Percentiles rank a stretch among this genome's conserved stretches.
Conservation (phyloP, 768 basidiomycete species). For the Amanita polypyramis region DNA sequence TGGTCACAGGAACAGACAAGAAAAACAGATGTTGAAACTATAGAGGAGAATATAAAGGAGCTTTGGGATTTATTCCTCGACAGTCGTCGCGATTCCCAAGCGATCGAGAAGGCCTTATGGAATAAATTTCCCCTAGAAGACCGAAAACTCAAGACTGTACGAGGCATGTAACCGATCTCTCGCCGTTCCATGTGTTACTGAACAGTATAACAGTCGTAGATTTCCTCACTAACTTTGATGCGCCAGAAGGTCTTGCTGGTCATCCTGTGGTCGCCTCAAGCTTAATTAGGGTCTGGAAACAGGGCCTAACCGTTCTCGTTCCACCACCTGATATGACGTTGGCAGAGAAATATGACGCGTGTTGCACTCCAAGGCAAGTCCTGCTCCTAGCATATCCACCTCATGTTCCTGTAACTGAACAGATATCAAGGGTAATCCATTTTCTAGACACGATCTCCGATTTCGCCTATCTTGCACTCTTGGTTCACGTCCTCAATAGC, state of each 20-base stretch:
- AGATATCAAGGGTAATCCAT: conserved; percentile 29
- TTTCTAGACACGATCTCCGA: conserved; percentile 27
- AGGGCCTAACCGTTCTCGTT: conserved; percentile 11
- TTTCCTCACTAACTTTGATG: conserved; percentile 21
- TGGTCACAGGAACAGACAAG: conserved; percentile 25
- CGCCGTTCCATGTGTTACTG: neutral
- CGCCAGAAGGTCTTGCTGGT: conserved; percentile 25
- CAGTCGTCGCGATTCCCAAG: conserved; percentile 25
- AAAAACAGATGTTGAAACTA: conserved; percentile 15
- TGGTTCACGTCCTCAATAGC: conserved; percentile 29
- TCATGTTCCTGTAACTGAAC: conserved; percentile 1
- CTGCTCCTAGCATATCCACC: neutral
- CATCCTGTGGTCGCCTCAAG: conserved; percentile 32
- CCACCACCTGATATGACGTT: neutral
- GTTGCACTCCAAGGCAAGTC: conserved; percentile 35
- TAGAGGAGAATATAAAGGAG: conserved; percentile 23
- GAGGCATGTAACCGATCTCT: conserved; percentile 19
- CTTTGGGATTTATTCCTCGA: conserved; percentile 34
- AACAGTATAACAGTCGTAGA: conserved; percentile 27
- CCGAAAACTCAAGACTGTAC: conserved; percentile 10
- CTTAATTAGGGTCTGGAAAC: conserved; percentile 30
- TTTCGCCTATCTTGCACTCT: conserved; percentile 25
- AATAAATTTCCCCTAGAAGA: conserved; percentile 26
- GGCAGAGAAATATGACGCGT: conserved; percentile 20
- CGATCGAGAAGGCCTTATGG: conserved; percentile 43